Base-by-base conservation (phyloP, 1,139 yeast species). In the Scheffersomyces lignicola region DNA sequence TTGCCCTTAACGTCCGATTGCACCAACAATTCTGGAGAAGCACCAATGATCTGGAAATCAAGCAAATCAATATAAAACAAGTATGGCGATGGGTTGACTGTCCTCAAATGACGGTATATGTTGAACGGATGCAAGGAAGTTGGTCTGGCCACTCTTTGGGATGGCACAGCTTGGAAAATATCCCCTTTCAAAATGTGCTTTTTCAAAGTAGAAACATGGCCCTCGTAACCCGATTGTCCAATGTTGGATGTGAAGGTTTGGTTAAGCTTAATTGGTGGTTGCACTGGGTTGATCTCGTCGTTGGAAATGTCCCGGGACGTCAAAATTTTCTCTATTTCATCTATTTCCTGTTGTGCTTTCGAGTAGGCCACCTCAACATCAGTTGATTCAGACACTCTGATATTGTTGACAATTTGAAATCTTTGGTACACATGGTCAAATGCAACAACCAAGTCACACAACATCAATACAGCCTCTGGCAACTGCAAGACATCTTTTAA, bases 21-120 rank as follows among this genome's bases (percentile, higher is more conserved):
- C 37, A 92, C 97, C 37, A 92, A 69, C 40, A 90, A 68, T 58
- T 92, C 98, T 1, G 98, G 98, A 13, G 97, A 88, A 0, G 98
- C 98, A 29, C 98, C 98, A 38, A 92, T 92, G 36, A 92, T 78
- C 59, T 90, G 96, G 68, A 92, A 92, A 48, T 88, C 97, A 39
- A 86, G 57, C 53, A 86, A 83, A 59, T 92, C 97, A 46, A 92
- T 82, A 62, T 89, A 92, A 58, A 92, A 92, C 69, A 92, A 74
- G 60, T 92, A 92, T 23, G 98, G 98, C 1, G 97, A 88, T 5
- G 98, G 98, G 62, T 94, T 92, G 35, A 94, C 97, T 0, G 96
- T 84, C 56, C 98, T 78, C 51, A 92, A 72, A 54, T 92, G 97
- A 48, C 95, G 83, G 63, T 90, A 94, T 33, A 94, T 85, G 64